Evolutionary conservation across 305 asterid species (phyloP).

Genomic region (Fraxinus sp.): DNA sequence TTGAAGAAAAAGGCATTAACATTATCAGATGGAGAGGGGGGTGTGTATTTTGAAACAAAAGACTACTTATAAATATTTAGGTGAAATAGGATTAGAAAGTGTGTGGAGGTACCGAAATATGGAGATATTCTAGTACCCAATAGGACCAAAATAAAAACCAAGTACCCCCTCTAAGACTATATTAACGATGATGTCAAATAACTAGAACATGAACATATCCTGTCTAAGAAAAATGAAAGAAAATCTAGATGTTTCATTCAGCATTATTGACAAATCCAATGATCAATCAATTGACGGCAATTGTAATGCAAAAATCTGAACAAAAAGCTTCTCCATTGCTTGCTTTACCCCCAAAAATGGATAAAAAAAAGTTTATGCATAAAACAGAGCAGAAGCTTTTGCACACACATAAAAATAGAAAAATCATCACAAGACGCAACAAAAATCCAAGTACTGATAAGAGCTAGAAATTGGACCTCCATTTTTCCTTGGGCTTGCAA

Average conservation of each 20-base stretch:
- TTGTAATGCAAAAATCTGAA: not conserved
- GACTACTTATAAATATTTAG: not conserved
- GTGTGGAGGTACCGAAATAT: constrained; percentile 11
- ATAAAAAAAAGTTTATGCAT: too few relatives aligned
- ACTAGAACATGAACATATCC: not conserved
- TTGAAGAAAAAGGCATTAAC: not conserved
- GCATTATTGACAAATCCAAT: not conserved
- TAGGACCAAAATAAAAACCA: not conserved
- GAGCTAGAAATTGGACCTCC: constrained; percentile 74
- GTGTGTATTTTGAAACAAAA: not conserved
- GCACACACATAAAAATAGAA: not conserved
- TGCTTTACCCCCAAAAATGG: not conserved
- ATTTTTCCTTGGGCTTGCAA: constrained; percentile 87
- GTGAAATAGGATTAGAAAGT: not conserved
- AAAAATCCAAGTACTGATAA: constrained; percentile 34
- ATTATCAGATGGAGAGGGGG: not conserved
- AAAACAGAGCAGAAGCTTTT: constrained; percentile 10
- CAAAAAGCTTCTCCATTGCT: constrained; percentile 11
- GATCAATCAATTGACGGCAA: not conserved
- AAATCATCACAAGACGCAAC: constrained; percentile 12
- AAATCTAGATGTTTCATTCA: constrained; percentile 2
- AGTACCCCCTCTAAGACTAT: constrained; percentile 10
- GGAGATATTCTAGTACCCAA: not conserved
- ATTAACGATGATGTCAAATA: not conserved
- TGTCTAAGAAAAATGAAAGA: not conserved